Conservation (phyloP, 305 asterid species). For the Fraxinus sp. region DNA sequence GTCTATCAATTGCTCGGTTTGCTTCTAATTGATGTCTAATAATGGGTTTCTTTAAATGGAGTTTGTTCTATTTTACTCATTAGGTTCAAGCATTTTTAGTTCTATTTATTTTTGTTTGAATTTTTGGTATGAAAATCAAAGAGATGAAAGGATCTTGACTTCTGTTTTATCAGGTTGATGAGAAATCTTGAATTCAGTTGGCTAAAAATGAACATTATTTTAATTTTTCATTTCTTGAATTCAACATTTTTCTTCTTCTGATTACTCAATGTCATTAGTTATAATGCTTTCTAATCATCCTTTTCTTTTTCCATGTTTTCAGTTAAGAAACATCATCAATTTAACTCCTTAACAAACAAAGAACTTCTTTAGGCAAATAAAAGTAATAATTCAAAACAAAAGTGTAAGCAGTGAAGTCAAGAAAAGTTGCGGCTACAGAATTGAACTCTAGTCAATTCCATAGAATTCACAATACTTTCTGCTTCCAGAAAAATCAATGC, state of each 20-base stretch:
- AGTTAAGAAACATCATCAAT: neutral
- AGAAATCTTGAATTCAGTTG: neutral
- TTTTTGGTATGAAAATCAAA: neutral
- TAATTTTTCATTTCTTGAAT: neutral
- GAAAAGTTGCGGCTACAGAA: neutral
- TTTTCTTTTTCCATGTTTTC: conserved; percentile 7
- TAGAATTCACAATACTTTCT: neutral
- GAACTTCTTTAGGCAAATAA: conserved; percentile 28
- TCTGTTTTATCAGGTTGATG: neutral
- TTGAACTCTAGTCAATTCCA: neutral
- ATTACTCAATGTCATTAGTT: conserved; percentile 24
- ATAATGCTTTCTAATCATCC: conserved; percentile 22
- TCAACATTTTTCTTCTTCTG: neutral
- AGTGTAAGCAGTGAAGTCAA: conserved; percentile 16
- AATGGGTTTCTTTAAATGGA: neutral
- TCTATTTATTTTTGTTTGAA: neutral
- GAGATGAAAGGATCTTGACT: neutral
- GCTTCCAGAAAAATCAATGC: neutral
- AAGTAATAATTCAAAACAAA: conserved; percentile 10
- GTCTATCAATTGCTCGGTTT: neutral
- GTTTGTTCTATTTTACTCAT: neutral
- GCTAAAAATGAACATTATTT: neutral
- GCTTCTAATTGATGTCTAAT: neutral
- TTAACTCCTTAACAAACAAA: conserved; percentile 16
- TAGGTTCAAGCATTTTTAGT: neutral